Percentiles rank a stretch among this genome's conserved stretches.
These are phyloP conservation scores for Podaxis sp. DNA, from an alignment of 768 basidiomycete genomes.

Conservation along the genomic window DNA sequence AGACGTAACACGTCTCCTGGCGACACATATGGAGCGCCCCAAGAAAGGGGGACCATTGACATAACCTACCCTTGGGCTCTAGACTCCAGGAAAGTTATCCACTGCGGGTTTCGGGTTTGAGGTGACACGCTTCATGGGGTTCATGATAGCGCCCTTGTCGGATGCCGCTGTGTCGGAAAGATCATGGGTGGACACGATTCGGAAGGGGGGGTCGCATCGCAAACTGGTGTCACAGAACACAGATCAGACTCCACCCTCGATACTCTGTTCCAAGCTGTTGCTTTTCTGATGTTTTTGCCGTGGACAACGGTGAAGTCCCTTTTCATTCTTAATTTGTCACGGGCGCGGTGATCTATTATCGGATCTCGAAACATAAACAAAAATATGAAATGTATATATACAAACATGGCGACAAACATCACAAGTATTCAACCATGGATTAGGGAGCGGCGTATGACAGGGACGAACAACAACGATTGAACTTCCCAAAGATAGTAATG, in stretches of 20 bases:
- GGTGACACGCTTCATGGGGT: neutral
- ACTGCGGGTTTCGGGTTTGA: neutral
- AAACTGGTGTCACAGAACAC: neutral
- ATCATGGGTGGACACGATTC: too few relatives aligned
- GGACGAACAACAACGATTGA: too few relatives aligned
- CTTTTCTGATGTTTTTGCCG: neutral
- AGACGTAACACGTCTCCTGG: neutral
- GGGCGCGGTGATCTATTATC: neutral
- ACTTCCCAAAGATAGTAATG: too few relatives aligned
- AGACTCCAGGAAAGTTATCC: neutral
- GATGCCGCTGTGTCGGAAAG: slow-evolving; percentile 5
- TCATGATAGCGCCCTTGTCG: neutral
- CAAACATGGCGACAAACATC: neutral
- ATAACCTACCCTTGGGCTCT: neutral
- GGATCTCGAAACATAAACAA: neutral
- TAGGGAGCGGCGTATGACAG: too few relatives aligned
- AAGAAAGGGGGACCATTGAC: neutral
- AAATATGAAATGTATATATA: neutral
- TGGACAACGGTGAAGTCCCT: neutral
- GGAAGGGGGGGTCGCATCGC: neutral
- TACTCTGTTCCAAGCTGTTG: neutral
- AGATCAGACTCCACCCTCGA: neutral
- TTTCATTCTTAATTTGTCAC: neutral
- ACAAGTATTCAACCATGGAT: neutral
- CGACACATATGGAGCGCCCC: neutral